phyloP scores from a whole-genome alignment of 2,329 filamentous ascomycete species.

The Madurella fahalii region DNA sequence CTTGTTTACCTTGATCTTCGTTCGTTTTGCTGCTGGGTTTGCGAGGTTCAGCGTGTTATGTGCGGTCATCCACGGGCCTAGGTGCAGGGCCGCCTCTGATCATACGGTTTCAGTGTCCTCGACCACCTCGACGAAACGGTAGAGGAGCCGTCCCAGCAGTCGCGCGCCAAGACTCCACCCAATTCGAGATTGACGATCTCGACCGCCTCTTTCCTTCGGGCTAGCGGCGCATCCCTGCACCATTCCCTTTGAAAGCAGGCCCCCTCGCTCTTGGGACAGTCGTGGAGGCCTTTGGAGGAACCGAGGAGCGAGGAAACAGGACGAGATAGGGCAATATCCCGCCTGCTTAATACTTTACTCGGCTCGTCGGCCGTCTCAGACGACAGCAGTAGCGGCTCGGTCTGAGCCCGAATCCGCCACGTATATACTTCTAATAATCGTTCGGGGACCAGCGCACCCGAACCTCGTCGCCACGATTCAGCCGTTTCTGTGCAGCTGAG shows the following conservation, averaged over 20 bases:
- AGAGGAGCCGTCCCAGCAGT: slow-evolving; percentile 14
- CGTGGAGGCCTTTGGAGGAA: slow-evolving; percentile 11
- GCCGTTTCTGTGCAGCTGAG: neutral
- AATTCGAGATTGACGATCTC: slow-evolving; percentile 21
- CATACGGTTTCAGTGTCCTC: slow-evolving; percentile 20
- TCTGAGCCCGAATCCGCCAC: slow-evolving; percentile 1
- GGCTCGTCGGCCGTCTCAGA: neutral
- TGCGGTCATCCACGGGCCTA: neutral
- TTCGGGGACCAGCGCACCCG: slow-evolving; percentile 2
- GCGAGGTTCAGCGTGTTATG: neutral
- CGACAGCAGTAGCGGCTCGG: slow-evolving; percentile 5
- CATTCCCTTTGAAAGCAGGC: slow-evolving; percentile 14
- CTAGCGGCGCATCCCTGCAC: slow-evolving; percentile 14
- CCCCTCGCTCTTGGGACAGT: slow-evolving; percentile 13
- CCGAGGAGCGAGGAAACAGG: slow-evolving; percentile 3
- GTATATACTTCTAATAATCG: neutral
- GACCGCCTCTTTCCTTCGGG: slow-evolving; percentile 8
- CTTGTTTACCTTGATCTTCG: neutral
- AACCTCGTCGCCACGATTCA: slow-evolving; percentile 1
- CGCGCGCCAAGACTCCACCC: slow-evolving; percentile 20
- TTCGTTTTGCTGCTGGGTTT: neutral
- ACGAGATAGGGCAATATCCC: neutral
- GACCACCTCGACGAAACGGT: slow-evolving; percentile 20
- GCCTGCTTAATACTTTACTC: neutral
- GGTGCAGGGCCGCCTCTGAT: slow-evolving; percentile 14